Evolutionary conservation across 2,329 filamentous ascomycete species (phyloP).

Genomic region (Dactylellina cionopaga): DNA sequence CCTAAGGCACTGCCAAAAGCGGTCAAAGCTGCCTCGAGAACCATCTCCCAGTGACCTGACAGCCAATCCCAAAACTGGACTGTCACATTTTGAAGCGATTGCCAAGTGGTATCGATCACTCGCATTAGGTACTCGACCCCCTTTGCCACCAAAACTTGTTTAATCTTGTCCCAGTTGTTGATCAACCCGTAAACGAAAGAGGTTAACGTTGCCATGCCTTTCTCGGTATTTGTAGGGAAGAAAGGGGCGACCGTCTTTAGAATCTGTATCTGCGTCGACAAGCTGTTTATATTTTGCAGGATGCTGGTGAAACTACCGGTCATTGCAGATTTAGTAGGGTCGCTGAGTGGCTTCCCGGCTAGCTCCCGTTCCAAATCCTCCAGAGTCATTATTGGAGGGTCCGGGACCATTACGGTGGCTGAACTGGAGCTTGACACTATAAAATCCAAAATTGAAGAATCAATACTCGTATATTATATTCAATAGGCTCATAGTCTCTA

Average conservation of each 20-base stretch:
- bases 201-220: slow-evolving; percentile 17
- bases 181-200: slow-evolving; percentile 18
- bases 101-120: slow-evolving; percentile 28
- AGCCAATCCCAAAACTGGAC: slow-evolving; percentile 30
- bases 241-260: slow-evolving; percentile 25
- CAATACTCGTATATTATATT: too few relatives aligned
- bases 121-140: slow-evolving; percentile 14
- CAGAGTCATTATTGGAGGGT: slow-evolving; percentile 30
- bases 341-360: slow-evolving; percentile 24
- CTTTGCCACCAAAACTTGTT: slow-evolving; percentile 8
- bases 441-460: too few relatives aligned
- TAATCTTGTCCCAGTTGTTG: slow-evolving; percentile 23
- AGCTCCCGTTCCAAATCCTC: slow-evolving; percentile 26
- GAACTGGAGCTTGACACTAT: background rate
- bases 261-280: slow-evolving; percentile 23
- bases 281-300: slow-evolving; percentile 15
- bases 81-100: slow-evolving; percentile 5
- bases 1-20: slow-evolving; percentile 12
- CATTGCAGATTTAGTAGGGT: slow-evolving; percentile 13
- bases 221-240: slow-evolving; percentile 26
- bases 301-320: slow-evolving; percentile 26
- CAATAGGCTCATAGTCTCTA: too few relatives aligned
- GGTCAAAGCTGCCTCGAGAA: slow-evolving; percentile 22
- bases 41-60: slow-evolving; percentile 26
- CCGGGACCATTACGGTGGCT: slow-evolving; percentile 1